Conservation (phyloP, 1,284 basidiomycete species). For the Trichosporon coremiiforme region DNA sequence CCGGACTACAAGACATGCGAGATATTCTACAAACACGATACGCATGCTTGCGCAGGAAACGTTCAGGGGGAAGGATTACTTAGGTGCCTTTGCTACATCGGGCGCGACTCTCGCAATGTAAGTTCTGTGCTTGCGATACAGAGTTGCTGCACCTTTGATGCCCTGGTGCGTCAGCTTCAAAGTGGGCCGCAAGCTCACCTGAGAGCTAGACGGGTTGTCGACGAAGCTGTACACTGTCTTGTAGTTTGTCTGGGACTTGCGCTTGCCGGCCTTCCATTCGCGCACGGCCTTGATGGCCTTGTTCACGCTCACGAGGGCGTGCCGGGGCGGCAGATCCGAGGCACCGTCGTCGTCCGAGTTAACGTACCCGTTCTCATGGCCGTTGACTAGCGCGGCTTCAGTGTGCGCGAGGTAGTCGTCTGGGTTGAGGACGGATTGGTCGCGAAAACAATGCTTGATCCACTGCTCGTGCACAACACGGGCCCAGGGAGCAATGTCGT, state of each 20-base stretch:
- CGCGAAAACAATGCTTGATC: constrained; percentile 14
- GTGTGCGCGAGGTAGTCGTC: neutral
- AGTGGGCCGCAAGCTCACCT: neutral
- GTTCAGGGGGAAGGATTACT: neutral
- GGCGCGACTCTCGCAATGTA: constrained; percentile 12
- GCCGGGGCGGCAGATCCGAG: neutral
- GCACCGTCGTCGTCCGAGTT: neutral
- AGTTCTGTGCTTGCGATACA: neutral
- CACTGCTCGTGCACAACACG: constrained; percentile 3
- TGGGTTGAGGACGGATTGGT: neutral
- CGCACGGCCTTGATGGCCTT: neutral
- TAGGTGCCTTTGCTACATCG: neutral
- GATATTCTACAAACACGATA: no score
- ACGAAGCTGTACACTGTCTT: neutral
- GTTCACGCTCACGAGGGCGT: neutral
- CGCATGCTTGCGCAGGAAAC: no score
- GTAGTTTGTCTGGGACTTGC: neutral
- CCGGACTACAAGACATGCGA: no score
- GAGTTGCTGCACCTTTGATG: neutral
- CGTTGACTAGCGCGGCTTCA: neutral
- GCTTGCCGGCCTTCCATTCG: neutral
- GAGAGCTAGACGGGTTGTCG: neutral
- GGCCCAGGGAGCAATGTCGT: neutral
- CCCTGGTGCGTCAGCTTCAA: neutral
- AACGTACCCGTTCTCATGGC: neutral